Evolutionary conservation across 169 alveolate species (phyloP).

Genomic region (Cryptosporidium parvum): DNA sequence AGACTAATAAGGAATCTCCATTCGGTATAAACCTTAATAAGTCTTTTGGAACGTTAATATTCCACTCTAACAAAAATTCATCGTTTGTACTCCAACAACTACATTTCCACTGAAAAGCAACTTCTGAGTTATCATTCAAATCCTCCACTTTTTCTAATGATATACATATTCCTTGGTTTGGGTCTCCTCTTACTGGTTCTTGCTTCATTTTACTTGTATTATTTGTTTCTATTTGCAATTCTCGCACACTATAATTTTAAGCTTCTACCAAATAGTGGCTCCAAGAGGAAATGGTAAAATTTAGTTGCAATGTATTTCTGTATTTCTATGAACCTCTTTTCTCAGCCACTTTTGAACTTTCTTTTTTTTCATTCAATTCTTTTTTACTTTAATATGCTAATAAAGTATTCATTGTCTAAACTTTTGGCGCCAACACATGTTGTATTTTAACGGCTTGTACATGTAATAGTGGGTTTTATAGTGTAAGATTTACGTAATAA

Average conservation of each 20-base stretch:
- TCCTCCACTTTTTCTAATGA: constrained; percentile 22
- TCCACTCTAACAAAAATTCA: constrained; percentile 65
- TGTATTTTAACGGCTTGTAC: neutral
- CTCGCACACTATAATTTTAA: neutral
- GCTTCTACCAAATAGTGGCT: neutral
- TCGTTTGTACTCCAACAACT: constrained; percentile 71
- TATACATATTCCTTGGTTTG: constrained; percentile 65
- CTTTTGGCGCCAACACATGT: constrained; percentile 15
- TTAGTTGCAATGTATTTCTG: neutral
- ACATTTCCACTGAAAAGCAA: constrained; percentile 50
- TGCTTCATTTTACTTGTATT: neutral
- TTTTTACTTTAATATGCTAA: neutral
- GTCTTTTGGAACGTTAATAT: constrained; percentile 47
- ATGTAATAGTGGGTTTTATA: neutral
- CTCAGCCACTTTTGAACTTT: neutral
- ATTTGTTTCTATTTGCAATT: neutral
- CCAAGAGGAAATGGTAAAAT: neutral
- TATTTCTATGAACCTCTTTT: neutral
- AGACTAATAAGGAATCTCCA: neutral
- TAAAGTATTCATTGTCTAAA: neutral
- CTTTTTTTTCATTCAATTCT: neutral
- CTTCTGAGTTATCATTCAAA: neutral
- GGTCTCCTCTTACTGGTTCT: constrained; percentile 67
- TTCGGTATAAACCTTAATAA: neutral
- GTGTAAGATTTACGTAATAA: too few relatives aligned